phyloP scores from a whole-genome alignment of 2,329 filamentous ascomycete species.

The Aureobasidium sp. region DNA sequence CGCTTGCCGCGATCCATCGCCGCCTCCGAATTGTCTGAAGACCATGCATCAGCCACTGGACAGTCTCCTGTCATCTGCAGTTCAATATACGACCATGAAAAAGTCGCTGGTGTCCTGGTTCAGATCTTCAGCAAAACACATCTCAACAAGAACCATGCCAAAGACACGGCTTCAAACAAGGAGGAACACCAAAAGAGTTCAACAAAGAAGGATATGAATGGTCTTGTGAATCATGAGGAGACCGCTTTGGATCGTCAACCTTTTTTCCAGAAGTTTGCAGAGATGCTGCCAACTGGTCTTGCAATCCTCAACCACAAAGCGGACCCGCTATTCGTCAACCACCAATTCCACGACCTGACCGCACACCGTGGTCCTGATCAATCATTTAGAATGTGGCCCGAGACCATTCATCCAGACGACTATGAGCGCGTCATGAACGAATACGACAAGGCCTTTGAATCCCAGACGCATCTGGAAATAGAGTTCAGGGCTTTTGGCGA shows the following conservation, averaged over 20 bases:
- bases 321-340: constrained; percentile 41
- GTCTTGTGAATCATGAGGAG: background rate
- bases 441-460: constrained; percentile 37
- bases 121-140: constrained; percentile 19
- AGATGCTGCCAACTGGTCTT: constrained; percentile 40
- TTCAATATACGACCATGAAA: constrained; percentile 17
- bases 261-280: constrained; percentile 39
- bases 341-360: constrained; percentile 40
- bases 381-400: constrained; percentile 39
- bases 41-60: background rate
- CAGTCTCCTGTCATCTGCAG: constrained; percentile 22
- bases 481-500: constrained; percentile 36
- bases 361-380: constrained; percentile 34
- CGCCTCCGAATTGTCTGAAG: constrained; percentile 19
- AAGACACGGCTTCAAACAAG: background rate
- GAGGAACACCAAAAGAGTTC: background rate
- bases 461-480: constrained; percentile 32
- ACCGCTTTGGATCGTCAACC: constrained; percentile 31
- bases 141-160: background rate
- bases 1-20: constrained; percentile 21
- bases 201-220: background rate
- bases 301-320: constrained; percentile 40
- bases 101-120: constrained; percentile 20
- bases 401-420: constrained; percentile 39
- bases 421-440: constrained; percentile 39